These are phyloP conservation scores for Solanum pimpinellifolium DNA, from an alignment of 257 asterid genomes.

Conservation along the genomic window DNA sequence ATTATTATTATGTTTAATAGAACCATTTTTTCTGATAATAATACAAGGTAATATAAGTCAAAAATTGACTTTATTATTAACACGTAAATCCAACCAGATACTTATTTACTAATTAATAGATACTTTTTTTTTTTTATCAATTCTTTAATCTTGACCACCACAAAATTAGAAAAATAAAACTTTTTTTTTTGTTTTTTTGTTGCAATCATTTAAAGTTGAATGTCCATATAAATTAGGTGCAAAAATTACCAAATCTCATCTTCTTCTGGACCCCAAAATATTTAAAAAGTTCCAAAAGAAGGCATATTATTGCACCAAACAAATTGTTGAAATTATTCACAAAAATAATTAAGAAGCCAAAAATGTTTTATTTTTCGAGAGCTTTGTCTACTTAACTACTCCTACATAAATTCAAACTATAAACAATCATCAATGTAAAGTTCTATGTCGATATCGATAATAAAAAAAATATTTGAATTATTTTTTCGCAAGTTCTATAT, in stretches of 20 bases:
- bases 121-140: background rate
- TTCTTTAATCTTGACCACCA: background rate
- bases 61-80: background rate
- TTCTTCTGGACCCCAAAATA: background rate
- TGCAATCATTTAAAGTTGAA: background rate
- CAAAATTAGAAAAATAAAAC: background rate
- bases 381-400: background rate
- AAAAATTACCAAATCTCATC: background rate
- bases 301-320: background rate
- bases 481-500: too few relatives aligned
- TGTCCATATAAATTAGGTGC: background rate
- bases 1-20: too few relatives aligned
- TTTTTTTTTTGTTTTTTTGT: too few relatives aligned
- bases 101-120: background rate
- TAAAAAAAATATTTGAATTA: too few relatives aligned
- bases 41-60: background rate
- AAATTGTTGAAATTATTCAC: background rate
- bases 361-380: background rate
- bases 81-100: background rate
- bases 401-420: too few relatives aligned
- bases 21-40: background rate
- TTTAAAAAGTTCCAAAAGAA: background rate
- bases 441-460: too few relatives aligned
- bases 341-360: background rate
- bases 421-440: background rate